Evolutionary conservation across 78 protist species (phyloP), one percentile per base, ranked within the genome.

Genomic region (Isochrysis galbana): DNA sequence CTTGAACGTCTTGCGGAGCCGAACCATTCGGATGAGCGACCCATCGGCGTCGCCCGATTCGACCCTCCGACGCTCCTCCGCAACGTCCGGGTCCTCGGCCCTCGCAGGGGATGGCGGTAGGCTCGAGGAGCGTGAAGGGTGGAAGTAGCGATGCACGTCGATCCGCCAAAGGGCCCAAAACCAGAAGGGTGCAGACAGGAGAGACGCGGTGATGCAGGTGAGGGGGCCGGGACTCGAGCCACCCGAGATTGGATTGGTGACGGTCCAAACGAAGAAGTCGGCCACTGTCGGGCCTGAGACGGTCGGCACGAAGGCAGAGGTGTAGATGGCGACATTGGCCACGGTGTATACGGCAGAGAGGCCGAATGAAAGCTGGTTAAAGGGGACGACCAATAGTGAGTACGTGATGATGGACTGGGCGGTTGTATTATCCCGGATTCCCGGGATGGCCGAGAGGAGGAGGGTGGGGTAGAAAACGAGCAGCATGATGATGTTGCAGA

Each of bases 1-100:
- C 92, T 91, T 91, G 89, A 42, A 36, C 45, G 82, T 89, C 44
- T 90, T 44, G 29, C 10, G 36, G 11, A 94, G 55, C 36, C 87
- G 22, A 5, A 3, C 2, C 87, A 80, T 5, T 22, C n/a, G 51
- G 21, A 80, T 22, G n/a, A n/a, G 5, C 29, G 46, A 26, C 55
- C 5, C 51, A n/a, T 80, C 51, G 2, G 10, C 36, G 55, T 7
- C 34, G 36, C 25, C n/a, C 54, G 54, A 46, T 26, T 44, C n/a
- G 38, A 44, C 87, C 17, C 55, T 46, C 54, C 10, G 36, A 5
- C 51, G 46, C 87, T 80, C 87, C 54, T 46, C 87, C 55, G 36
- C 55, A 1, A 80, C 87, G 87, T 80, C 87, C 32, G 22, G 51
- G 5, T 29, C 47, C 42, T 41, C 55, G 54, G 5, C 29, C 46